phyloP scores from a whole-genome alignment of 495 filamentous ascomycete genomes.

The Bathelium albidoporum region DNA sequence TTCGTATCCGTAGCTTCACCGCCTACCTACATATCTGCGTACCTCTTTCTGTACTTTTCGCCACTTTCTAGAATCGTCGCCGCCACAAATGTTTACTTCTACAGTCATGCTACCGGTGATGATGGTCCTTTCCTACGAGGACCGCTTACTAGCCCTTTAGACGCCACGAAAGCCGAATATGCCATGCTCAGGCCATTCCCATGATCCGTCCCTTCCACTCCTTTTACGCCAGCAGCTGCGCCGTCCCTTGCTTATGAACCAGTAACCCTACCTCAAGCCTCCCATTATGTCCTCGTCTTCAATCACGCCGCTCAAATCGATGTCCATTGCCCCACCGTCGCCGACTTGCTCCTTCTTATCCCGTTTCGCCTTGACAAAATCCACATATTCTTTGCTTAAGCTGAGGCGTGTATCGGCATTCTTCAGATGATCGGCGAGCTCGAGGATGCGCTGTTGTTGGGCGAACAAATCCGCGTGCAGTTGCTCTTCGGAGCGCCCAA shows the following conservation, averaged over 20 bases:
- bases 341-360: conserved; percentile 18
- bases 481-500: conserved; percentile 23
- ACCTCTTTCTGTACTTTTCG: not conserved
- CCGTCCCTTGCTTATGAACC: no score
- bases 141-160: not conserved
- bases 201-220: no score
- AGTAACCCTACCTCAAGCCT: conserved; percentile 13
- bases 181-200: not conserved
- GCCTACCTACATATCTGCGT: not conserved
- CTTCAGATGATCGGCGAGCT: conserved; percentile 24
- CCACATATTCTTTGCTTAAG: conserved; percentile 29
- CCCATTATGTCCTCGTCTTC: conserved; percentile 33
- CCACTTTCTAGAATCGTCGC: not conserved
- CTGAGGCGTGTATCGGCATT: conserved; percentile 27
- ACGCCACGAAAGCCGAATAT: conserved; percentile 2
- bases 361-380: conserved; percentile 20
- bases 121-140: not conserved
- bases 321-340: conserved; percentile 22
- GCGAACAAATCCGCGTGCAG: conserved; percentile 22
- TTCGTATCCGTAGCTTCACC: not conserved
- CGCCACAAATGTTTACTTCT: not conserved
- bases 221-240: not conserved
- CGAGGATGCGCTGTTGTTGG: conserved; percentile 24
- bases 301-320: conserved; percentile 10
- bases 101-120: not conserved